phyloP scores from a whole-genome alignment of 768 basidiomycete genomes.

The Porphyrellus cyaneotinctus region DNA sequence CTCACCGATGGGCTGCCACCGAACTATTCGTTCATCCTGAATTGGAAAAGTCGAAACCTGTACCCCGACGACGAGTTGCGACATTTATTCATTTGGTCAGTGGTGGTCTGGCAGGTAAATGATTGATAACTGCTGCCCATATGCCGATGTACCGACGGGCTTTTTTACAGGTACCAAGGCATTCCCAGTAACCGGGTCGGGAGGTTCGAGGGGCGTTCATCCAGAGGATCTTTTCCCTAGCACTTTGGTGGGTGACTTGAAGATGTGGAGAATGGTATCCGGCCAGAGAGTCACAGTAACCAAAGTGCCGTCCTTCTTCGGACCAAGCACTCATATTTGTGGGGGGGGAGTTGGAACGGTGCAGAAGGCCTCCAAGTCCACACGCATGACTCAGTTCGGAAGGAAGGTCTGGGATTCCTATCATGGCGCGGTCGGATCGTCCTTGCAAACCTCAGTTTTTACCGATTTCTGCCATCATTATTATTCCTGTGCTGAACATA shows the following conservation, averaged over 20 bases:
- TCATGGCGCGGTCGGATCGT: too few species aligned
- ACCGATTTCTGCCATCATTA: too few species aligned
- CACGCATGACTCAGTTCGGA: background rate
- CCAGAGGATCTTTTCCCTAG: conserved; percentile 12
- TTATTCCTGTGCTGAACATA: too few species aligned
- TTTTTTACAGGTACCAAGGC: conserved; percentile 11
- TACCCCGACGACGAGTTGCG: conserved; percentile 6
- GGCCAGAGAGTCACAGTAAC: conserved; percentile 10
- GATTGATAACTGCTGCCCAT: too few species aligned
- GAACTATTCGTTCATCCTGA: conserved; percentile 15
- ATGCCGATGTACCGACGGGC: background rate
- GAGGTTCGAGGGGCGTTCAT: conserved; percentile 4
- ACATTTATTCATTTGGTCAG: conserved; percentile 16
- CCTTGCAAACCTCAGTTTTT: too few species aligned
- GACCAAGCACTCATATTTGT: conserved; percentile 6
- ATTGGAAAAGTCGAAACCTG: background rate
- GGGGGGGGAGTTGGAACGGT: conserved; percentile 1
- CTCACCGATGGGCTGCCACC: conserved; percentile 8
- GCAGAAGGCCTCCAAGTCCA: background rate
- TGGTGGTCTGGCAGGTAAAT: conserved; percentile 13
- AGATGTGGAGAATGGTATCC: conserved; percentile 8
- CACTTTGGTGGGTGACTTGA: conserved; percentile 14
- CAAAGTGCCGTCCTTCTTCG: conserved; percentile 5
- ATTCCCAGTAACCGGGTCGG: conserved; percentile 4
- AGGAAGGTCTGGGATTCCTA: too few species aligned